phyloP scores from a whole-genome alignment of 345 rosid genomes.

The Bruguiera sexangula region DNA sequence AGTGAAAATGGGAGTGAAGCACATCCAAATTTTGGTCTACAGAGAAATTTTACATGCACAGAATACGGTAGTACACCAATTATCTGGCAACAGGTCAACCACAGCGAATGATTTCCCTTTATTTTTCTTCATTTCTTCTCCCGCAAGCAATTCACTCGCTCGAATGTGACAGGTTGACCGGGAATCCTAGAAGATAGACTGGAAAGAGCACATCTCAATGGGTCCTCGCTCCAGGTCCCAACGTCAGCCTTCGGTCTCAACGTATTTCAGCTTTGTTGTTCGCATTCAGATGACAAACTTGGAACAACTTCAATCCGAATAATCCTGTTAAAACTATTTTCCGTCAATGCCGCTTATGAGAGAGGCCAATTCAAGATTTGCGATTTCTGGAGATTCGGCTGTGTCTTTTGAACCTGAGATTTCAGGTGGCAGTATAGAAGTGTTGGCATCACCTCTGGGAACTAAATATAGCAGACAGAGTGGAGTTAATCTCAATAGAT shows the following conservation, averaged over 20 bases:
- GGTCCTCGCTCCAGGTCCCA: slow-evolving; percentile 2
- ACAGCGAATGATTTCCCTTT: too few relatives aligned
- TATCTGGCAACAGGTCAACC: too few relatives aligned
- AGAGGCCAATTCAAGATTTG: slow-evolving; percentile 52
- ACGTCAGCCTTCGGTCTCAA: background rate
- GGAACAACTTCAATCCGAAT: background rate
- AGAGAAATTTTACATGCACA: too few relatives aligned
- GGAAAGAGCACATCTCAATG: background rate
- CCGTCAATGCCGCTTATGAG: slow-evolving; percentile 18
- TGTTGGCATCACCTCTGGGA: slow-evolving; percentile 51
- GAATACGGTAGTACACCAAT: too few relatives aligned
- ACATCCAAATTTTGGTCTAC: too few relatives aligned
- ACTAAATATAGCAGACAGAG: slow-evolving; percentile 54
- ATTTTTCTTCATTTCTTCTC: too few relatives aligned
- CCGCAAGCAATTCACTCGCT: too few relatives aligned
- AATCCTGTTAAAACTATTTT: background rate
- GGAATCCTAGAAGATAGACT: background rate
- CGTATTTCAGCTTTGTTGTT: background rate
- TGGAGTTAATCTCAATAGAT: slow-evolving; percentile 53
- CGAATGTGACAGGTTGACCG: background rate
- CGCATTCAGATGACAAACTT: background rate
- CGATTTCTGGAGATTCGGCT: slow-evolving; percentile 25
- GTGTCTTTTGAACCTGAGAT: slow-evolving; percentile 41
- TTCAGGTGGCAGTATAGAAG: slow-evolving; percentile 47
- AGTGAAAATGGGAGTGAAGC: too few relatives aligned